These are phyloP conservation scores for Jaapia argillacea DNA, from an alignment of 768 basidiomycete genomes.

Conservation along the genomic window DNA sequence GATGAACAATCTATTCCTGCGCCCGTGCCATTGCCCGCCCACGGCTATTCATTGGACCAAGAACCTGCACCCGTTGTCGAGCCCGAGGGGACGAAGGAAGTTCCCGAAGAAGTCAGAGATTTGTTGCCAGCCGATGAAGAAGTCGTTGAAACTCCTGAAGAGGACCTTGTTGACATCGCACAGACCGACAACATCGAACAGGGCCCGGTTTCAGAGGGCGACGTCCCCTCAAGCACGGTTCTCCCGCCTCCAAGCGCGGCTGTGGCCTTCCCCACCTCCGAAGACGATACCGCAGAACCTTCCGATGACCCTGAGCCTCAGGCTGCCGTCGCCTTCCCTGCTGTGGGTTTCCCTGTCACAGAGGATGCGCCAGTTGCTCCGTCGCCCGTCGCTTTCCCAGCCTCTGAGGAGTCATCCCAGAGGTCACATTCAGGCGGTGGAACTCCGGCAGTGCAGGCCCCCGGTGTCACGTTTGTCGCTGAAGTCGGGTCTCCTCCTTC, in stretches of 20 bases:
- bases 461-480: constrained; percentile 61
- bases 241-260: too few species aligned
- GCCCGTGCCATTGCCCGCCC: constrained; percentile 27
- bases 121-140: constrained; percentile 1
- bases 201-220: not conserved
- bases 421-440: constrained; percentile 19
- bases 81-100: constrained; percentile 1
- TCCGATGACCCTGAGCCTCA: constrained; percentile 8
- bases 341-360: constrained; percentile 9
- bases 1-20: constrained; percentile 30
- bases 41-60: constrained; percentile 38
- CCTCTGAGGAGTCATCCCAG: constrained; percentile 21
- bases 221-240: too few species aligned
- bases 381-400: constrained; percentile 23
- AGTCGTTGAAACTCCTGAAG: constrained; percentile 4
- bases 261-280: not conserved
- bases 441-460: constrained; percentile 12
- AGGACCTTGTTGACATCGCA: constrained; percentile 2
- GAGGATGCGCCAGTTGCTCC: constrained; percentile 9
- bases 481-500: constrained; percentile 42
- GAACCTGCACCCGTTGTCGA: constrained; percentile 10
- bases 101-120: not conserved
- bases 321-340: constrained; percentile 23
- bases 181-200: constrained; percentile 1
- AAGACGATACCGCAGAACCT: constrained; percentile 1